Evolutionary conservation across 345 rosid genomes (phyloP), one percentile per base, ranked within the genome.

Genomic region (Raphanus raphanistrum): DNA sequence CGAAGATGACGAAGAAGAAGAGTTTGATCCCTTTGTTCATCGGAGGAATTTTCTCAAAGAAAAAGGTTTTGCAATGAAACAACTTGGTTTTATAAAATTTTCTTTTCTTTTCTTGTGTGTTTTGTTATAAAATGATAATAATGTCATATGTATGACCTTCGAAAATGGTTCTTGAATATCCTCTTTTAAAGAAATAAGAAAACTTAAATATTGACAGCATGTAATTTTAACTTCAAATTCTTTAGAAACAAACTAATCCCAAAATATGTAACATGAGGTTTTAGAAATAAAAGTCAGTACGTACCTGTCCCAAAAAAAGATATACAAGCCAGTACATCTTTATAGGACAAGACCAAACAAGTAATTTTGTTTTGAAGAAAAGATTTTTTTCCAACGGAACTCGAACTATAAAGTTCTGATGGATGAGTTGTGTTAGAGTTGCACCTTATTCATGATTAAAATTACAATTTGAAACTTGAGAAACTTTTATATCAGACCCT

Each of bases 41-140:
- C 70, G 91, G 90, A 71, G 88, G 86, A 33, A 80, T 92, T 36
- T 90, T 92, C 82, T 83, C 88, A 1, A 90, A 76, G 90, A 92
- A 82, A 73, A 85, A 84, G 83, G 80, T 69, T 61, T 33, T 75
- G 67, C 74, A 80, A 64, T 38, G 77, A 83, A 80, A 38, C 55
- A 45, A 65, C 71, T 52, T 33, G 52, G 35, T 29, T 35, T 73
- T 12, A 10, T 4, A 70, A 33, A 48, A 1, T 26, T 58, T 31
- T 21, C 4, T 75, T 32, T 9, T 43, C 4, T 59, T 72, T 52
- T 32, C 10, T 17, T 26, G 61, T 67, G 73, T 72, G 77, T 28
- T 16, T 60, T 79, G 3, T 60, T 58, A 4, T 55, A 11, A 9
- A 64, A 58, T 33, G 59, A 33, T 31, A 78, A 78, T 72, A 78